Evolutionary conservation across 345 rosid genomes (phyloP).

Genomic region (Linum lewisii): DNA sequence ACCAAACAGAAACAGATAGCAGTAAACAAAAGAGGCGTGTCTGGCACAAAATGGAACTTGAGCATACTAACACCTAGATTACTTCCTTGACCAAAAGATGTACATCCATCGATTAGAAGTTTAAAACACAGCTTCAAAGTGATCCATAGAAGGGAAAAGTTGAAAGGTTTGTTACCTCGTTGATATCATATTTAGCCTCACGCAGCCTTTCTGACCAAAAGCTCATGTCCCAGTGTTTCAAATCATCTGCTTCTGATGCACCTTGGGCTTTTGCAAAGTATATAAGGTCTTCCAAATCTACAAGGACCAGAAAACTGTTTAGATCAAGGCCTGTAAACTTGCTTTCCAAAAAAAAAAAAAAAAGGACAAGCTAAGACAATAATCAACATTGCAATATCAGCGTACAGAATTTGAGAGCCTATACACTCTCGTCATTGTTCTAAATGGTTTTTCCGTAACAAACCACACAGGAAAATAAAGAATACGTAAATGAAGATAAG

Average conservation of each 20-base stretch:
- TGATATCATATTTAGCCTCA: slow-evolving; percentile 78
- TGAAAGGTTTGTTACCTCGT: slow-evolving; percentile 45
- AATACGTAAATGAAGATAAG: no score
- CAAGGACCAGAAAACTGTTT: slow-evolving; percentile 9
- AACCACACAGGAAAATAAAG: no score
- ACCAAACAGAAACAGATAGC: not conserved
- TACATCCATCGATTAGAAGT: not conserved
- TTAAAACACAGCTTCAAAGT: not conserved
- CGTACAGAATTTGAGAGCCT: no score
- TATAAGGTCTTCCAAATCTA: slow-evolving; percentile 79
- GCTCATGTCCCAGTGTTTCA: slow-evolving; percentile 71
- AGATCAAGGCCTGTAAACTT: not conserved
- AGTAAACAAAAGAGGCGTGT: not conserved
- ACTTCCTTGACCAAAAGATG: not conserved
- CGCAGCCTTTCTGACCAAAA: slow-evolving; percentile 99
- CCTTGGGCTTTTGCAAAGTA: slow-evolving; percentile 60
- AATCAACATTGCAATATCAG: no score
- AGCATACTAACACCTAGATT: not conserved
- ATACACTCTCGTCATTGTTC: no score
- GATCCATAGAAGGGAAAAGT: slow-evolving; percentile 3
- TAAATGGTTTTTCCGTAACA: no score
- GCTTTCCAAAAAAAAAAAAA: not conserved
- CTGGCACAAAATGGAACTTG: not conserved
- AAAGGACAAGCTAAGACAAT: no score
- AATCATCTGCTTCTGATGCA: slow-evolving; percentile 58